Percentiles rank a stretch among this genome's conserved stretches.
phyloP scores from a whole-genome alignment of 2,329 filamentous ascomycete species.

The Tolypocladium guangdongense region DNA sequence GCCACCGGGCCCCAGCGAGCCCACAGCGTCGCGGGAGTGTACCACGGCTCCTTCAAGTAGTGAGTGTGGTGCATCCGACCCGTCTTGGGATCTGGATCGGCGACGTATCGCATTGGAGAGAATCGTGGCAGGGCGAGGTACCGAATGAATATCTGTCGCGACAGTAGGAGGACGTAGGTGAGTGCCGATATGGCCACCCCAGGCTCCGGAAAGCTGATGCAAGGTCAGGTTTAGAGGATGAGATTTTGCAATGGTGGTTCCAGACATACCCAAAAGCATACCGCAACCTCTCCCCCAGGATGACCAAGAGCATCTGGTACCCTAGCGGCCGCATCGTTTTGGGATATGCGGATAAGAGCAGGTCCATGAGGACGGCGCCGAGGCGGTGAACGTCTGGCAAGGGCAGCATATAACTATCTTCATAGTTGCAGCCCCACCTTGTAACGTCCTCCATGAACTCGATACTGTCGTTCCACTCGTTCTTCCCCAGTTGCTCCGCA shows the following conservation, averaged over 20 bases:
- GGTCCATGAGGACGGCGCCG: slow-evolving; percentile 47
- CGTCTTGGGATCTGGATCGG: slow-evolving; percentile 38
- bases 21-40: slow-evolving; percentile 47
- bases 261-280: slow-evolving; percentile 50
- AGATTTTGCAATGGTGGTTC: not conserved
- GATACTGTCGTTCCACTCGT: slow-evolving; percentile 36
- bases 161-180: slow-evolving; percentile 34
- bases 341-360: slow-evolving; percentile 48
- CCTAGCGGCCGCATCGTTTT: slow-evolving; percentile 31
- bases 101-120: slow-evolving; percentile 25
- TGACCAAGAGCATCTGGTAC: slow-evolving; percentile 38
- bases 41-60: slow-evolving; percentile 56
- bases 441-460: slow-evolving; percentile 39
- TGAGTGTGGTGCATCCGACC: slow-evolving; percentile 36
- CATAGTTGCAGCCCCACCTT: slow-evolving; percentile 44
- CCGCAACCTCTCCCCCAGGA: slow-evolving; percentile 55
- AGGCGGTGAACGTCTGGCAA: slow-evolving; percentile 35
- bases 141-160: slow-evolving; percentile 45
- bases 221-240: not conserved
- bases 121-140: slow-evolving; percentile 50
- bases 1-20: slow-evolving; percentile 51
- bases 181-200: slow-evolving; percentile 22
- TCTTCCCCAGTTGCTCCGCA: slow-evolving; percentile 21
- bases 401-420: slow-evolving; percentile 46
- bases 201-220: slow-evolving; percentile 31